Evolutionary conservation across 139 green algal species (phyloP).

Genomic region (Closterium sp.): DNA sequence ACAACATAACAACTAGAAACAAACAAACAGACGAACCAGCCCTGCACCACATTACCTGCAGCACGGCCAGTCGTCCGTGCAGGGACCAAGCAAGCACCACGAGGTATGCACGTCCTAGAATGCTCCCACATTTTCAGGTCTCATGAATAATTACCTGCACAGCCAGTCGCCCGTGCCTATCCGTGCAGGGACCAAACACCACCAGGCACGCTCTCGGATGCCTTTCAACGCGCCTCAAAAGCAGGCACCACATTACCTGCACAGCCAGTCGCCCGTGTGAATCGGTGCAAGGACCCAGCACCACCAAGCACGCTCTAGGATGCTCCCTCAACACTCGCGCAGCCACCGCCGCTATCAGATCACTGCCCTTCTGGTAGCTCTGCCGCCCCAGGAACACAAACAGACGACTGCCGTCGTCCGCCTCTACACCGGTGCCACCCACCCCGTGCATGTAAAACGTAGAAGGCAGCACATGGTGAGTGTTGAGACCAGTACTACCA

Average conservation of each 20-base stretch:
- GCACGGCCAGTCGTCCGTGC: not conserved
- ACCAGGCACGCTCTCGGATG: not conserved
- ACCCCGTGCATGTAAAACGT: no score
- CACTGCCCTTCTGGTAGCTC: conserved; percentile 35
- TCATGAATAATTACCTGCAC: no score
- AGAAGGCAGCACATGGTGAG: no score
- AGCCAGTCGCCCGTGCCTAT: not conserved
- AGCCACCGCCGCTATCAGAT: not conserved
- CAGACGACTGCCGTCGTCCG: not conserved
- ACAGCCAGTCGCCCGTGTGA: not conserved
- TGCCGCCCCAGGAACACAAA: conserved; percentile 34
- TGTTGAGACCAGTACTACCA: no score
- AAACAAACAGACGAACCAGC: no score
- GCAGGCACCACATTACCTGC: not conserved
- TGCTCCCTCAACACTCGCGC: not conserved
- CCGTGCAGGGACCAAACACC: conserved; percentile 1
- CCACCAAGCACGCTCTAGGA: not conserved
- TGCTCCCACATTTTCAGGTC: no score
- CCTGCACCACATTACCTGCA: no score
- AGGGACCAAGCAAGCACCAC: conserved; percentile 16
- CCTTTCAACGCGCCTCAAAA: not conserved
- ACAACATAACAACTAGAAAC: no score
- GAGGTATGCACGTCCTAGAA: no score
- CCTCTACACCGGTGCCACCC: no score
- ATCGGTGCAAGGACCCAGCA: conserved; percentile 18